These are phyloP conservation scores for Datisca glomerata DNA, from an alignment of 306 rosid genomes.

Conservation along the genomic window DNA sequence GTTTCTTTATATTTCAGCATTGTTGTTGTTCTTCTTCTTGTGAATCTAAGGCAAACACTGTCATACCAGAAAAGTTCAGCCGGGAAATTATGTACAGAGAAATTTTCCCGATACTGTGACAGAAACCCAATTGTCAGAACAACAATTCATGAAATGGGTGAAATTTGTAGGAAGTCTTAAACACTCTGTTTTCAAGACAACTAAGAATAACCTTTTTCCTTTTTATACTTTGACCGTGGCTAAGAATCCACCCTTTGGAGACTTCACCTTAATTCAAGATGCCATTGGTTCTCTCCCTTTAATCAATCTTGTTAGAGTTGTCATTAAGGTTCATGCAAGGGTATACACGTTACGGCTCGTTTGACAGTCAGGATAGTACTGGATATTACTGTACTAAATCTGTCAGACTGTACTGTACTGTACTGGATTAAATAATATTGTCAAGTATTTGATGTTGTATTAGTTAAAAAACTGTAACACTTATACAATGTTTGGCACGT, in stretches of 20 bases:
- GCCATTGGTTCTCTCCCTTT: constrained; percentile 85
- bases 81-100: not conserved
- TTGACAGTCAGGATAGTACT: too few species aligned
- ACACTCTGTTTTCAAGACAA: constrained; percentile 59
- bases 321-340: constrained; percentile 87
- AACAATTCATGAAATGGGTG: constrained; percentile 86
- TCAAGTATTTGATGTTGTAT: too few species aligned
- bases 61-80: constrained; percentile 43
- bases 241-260: constrained; percentile 42
- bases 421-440: too few species aligned
- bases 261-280: constrained; percentile 64
- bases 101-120: constrained; percentile 20
- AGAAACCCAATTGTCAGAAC: constrained; percentile 40
- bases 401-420: too few species aligned
- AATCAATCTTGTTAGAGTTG: constrained; percentile 75
- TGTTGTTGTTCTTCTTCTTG: constrained; percentile 16
- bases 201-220: constrained; percentile 70
- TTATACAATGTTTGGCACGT: too few species aligned
- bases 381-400: too few species aligned
- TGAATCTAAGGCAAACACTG: constrained; percentile 29
- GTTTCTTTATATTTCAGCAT: constrained; percentile 15
- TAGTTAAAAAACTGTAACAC: too few species aligned
- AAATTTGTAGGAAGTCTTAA: constrained; percentile 62
- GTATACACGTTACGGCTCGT: constrained; percentile 94
- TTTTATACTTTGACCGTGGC: constrained; percentile 64